Evolutionary conservation across 2,329 filamentous ascomycete genomes (phyloP).

Genomic region (Pseudomassariella vexata): DNA sequence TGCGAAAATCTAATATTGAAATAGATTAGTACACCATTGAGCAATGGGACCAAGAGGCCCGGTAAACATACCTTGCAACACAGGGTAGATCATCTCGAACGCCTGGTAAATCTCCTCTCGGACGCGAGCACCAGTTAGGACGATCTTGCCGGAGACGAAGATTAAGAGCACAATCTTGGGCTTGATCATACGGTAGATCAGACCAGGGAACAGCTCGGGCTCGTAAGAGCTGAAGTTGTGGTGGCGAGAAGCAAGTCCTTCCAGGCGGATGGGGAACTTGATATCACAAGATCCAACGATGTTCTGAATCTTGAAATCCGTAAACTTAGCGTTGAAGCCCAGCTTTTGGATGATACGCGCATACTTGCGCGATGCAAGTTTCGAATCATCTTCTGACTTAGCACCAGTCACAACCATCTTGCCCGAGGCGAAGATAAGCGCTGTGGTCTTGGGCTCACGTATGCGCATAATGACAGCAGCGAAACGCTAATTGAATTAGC

Average conservation of each 20-base stretch:
- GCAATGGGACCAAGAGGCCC: neutral
- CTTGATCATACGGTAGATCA: constrained; percentile 99
- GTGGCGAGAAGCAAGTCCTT: constrained; percentile 92
- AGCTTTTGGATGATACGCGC: constrained; percentile 99
- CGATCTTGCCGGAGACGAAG: constrained; percentile 97
- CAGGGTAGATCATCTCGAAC: constrained; percentile 95
- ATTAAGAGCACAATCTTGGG: constrained; percentile 97
- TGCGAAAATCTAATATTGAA: constrained; percentile 53
- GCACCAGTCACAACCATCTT: constrained; percentile 99
- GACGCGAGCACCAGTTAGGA: constrained; percentile 94
- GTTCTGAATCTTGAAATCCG: constrained; percentile 99
- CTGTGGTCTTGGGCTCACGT: constrained; percentile 96
- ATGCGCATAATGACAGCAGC: constrained; percentile 99
- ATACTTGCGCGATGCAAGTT: constrained; percentile 94
- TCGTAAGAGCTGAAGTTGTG: constrained; percentile 99
- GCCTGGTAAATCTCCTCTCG: constrained; percentile 97
- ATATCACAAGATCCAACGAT: constrained; percentile 98
- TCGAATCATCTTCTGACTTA: constrained; percentile 96
- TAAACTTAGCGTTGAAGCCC: constrained; percentile 98
- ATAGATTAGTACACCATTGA: neutral
- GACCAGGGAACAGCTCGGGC: constrained; percentile 95
- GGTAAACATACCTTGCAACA: constrained; percentile 67
- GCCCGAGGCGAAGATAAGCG: constrained; percentile 93
- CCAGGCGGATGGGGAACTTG: constrained; percentile 96
- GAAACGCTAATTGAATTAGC: constrained; percentile 66